These are phyloP conservation scores for Barbarea vulgaris DNA, from an alignment of 345 rosid species.

Conservation along the genomic window DNA sequence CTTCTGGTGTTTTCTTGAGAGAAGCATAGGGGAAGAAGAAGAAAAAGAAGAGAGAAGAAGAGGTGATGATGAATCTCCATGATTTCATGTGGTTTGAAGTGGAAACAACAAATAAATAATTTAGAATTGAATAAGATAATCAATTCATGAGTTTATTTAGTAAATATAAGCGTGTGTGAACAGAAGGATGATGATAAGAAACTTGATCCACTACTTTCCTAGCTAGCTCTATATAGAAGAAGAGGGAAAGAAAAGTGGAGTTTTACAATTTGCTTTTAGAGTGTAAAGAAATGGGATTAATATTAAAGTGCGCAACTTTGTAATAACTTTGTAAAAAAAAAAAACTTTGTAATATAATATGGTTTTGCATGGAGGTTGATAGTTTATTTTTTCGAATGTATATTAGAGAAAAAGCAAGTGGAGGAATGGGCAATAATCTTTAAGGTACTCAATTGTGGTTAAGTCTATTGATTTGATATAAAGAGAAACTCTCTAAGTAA, in stretches of 20 bases:
- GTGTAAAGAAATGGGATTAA: constrained; percentile 29
- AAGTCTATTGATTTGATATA: constrained; percentile 19
- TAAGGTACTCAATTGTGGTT: not conserved
- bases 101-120: constrained; percentile 13
- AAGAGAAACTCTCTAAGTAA: not conserved
- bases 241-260: constrained; percentile 19
- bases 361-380: constrained; percentile 39
- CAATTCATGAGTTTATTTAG: constrained; percentile 1
- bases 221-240: constrained; percentile 31
- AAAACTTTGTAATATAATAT: constrained; percentile 34
- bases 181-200: constrained; percentile 12
- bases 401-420: constrained; percentile 9
- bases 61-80: constrained; percentile 33
- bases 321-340: too few species aligned
- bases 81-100: constrained; percentile 25
- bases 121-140: not conserved
- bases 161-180: not conserved
- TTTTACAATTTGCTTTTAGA: constrained; percentile 34
- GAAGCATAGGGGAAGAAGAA: constrained; percentile 24
- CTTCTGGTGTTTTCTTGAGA: constrained; percentile 37
- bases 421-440: constrained; percentile 34
- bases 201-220: constrained; percentile 33
- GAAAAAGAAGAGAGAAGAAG: constrained; percentile 27
- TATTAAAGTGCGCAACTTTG: constrained; percentile 16
- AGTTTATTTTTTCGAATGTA: not conserved